Evolutionary conservation across 2,329 filamentous ascomycete species (phyloP), one percentile per base, ranked within the genome.

Genomic region (Magnaporthales sp.): DNA sequence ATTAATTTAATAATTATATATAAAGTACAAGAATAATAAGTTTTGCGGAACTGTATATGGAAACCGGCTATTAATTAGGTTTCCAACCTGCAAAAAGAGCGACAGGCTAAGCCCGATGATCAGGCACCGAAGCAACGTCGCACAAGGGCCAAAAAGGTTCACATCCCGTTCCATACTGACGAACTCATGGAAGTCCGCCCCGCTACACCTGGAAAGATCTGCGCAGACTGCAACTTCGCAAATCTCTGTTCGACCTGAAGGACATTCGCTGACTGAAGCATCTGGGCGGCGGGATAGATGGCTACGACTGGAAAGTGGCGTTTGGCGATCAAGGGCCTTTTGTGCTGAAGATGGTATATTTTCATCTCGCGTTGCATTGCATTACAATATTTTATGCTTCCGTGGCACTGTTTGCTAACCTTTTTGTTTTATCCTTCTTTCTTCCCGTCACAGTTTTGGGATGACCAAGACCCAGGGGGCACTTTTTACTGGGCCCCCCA

Each of bases 291-390:
- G 58, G 58, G 15, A 7, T 7, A 5, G 58, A 61, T 30, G 58
- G 58, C 58, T 61, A 61, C 58, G 26, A 26, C 58, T 61, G 58
- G 58, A 61, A 61, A 61, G 58, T 61, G 22, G 24, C 24, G 58
- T 61, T 61, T 10, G 58, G 58, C 9, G 11, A 22, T 26, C 58
- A 61, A 26, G 58, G 58, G 22, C 58, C 58, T 9, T 61, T 61
- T 26, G 58, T 61, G n/a, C 24, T 61, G 10, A 61, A 61, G 58
- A 10, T 61, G 58, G 58, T 61, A 61, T 26, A 30, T 29, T 29
- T 6, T 19, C 58, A 26, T 29, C n/a, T n/a, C n/a, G n/a, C n/a
- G n/a, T n/a, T n/a, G n/a, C n/a, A n/a, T n/a, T n/a, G n/a, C n/a
- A n/a, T n/a, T n/a, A n/a, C n/a, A n/a, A n/a, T n/a, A n/a, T n/a